Evolutionary conservation across 441 rosid species (phyloP).

Genomic region (Lepidium campestre): DNA sequence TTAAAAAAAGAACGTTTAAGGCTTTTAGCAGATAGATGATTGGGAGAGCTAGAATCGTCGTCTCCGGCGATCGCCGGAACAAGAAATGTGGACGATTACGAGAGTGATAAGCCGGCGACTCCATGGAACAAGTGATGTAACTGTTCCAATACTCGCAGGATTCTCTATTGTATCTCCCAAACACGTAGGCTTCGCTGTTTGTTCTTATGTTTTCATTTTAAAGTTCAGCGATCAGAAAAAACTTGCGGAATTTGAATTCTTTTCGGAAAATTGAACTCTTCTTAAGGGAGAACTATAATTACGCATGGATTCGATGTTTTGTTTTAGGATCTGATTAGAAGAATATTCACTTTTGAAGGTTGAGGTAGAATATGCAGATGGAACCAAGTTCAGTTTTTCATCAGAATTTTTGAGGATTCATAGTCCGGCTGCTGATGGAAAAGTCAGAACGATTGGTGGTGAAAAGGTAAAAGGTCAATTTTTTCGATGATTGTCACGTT

Average conservation of each 20-base stretch:
- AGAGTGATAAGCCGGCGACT: slow-evolving; percentile 42
- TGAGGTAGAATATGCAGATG: slow-evolving; percentile 74
- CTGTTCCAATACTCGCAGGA: slow-evolving; percentile 50
- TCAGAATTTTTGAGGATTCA: slow-evolving; percentile 74
- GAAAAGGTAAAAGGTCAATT: slow-evolving; percentile 55
- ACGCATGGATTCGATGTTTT: background rate
- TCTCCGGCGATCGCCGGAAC: slow-evolving; percentile 6
- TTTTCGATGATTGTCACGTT: background rate
- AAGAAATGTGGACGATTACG: slow-evolving; percentile 27
- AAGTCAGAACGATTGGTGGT: slow-evolving; percentile 74
- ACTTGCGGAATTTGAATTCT: background rate
- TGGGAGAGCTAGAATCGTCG: background rate
- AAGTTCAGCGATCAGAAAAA: background rate
- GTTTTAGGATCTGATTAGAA: slow-evolving; percentile 12
- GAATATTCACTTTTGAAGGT: slow-evolving; percentile 37
- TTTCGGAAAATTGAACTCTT: background rate
- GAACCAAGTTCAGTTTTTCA: slow-evolving; percentile 54
- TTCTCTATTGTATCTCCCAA: slow-evolving; percentile 69
- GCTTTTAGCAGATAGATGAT: background rate
- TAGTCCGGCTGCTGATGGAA: slow-evolving; percentile 96
- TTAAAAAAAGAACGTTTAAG: background rate
- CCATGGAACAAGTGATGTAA: slow-evolving; percentile 29
- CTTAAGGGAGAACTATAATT: background rate
- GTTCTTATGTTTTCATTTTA: background rate
- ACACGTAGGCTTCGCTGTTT: slow-evolving; percentile 32